Conservation (phyloP, 1,284 basidiomycete species). For the Neolentinus lepideus region DNA sequence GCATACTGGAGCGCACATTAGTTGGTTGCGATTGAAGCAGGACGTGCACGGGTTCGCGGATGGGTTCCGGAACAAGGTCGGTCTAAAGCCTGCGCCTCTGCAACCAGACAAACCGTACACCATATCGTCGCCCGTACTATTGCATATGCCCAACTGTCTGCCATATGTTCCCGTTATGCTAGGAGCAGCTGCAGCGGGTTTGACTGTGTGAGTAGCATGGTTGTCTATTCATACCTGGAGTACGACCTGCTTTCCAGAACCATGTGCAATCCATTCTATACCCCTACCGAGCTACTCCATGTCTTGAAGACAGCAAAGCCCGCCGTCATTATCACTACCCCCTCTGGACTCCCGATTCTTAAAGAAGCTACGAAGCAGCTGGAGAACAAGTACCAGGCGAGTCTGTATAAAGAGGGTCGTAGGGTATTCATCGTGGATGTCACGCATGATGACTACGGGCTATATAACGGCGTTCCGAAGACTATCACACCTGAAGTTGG, state of each 20-base stretch:
- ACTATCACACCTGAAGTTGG: background rate
- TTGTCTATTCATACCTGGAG: background rate
- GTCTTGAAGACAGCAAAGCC: background rate
- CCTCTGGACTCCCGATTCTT: background rate
- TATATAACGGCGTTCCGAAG: background rate
- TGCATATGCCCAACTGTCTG: background rate
- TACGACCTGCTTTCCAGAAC: background rate
- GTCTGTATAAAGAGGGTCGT: background rate
- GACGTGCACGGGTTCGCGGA: background rate
- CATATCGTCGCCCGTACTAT: background rate
- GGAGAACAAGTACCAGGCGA: background rate
- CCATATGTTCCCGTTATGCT: background rate
- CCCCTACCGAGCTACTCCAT: background rate
- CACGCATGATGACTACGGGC: background rate
- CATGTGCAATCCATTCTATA: constrained; percentile 1
- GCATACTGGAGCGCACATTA: background rate
- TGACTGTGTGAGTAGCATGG: background rate
- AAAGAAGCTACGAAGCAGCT: background rate
- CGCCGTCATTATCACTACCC: background rate
- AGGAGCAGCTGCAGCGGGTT: background rate
- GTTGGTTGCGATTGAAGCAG: background rate
- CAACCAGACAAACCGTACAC: background rate
- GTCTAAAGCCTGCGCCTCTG: background rate
- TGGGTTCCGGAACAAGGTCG: constrained; percentile 1
- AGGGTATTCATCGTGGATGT: background rate